Base-by-base conservation (phyloP, 2,329 filamentous ascomycete genomes). In the Trichoderma sp. region DNA sequence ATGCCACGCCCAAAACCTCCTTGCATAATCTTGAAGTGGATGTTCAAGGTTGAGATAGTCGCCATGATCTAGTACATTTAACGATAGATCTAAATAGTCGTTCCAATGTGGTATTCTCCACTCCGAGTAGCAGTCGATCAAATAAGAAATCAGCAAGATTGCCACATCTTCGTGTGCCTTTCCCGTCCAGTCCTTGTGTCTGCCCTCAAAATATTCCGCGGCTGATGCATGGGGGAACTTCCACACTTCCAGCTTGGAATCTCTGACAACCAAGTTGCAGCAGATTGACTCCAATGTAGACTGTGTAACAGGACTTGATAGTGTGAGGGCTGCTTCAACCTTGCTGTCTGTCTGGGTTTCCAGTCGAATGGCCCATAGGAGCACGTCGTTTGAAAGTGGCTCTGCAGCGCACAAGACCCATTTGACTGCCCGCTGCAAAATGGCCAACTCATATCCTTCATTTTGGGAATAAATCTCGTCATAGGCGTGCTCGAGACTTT, bases 181-280 rank as follows among this genome's bases (percentile, higher is more conserved):
- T 0, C 6, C 1, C 31, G 9, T 12, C 35, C 63, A 66, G 21
- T 27, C 24, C 21, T 45, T 66, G 24, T 66, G 35, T 11, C 0
- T 9, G 0, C 24, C 8, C 16, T 66, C 35, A n/a, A 66, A 66
- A 66, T 66, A 66, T 38, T 66, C 63, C 12, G 35, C 63, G 18
- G 38, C 63, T 45, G 63, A 66, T 3, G 63, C 35, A 45, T 66
- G 63, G 9, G 35, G 24, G 11, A 66, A 45, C 6, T 29, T 66
- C 63, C 63, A 66, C 7, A 66, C 33, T 8, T 14, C 4, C 35
- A 66, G 3, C 3, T 14, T 5, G 29, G 63, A 66, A 35, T 66
- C 63, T 27, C 16, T 8, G 21, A 66, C 63, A 29, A 66, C 6
- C 35, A 66, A 66, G 6, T 66, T 38, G 35, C 21, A 2, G 35